Evolutionary conservation across 345 rosid genomes (phyloP).

Genomic region (Gossypium bickii): DNA sequence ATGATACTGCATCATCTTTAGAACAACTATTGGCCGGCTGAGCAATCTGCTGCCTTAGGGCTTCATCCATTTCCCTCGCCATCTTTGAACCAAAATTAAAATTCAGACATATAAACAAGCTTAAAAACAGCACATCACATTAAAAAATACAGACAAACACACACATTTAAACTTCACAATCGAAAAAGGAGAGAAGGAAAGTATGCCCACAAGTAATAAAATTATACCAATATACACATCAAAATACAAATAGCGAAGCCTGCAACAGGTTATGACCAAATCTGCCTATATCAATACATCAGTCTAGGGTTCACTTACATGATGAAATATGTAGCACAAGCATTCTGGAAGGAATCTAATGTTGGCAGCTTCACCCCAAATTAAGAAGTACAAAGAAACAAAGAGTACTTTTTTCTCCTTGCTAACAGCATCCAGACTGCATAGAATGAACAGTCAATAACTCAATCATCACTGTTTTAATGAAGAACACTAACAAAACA

Average conservation of each 20-base stretch:
- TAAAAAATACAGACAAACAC: neutral
- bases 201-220: neutral
- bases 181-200: neutral
- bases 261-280: neutral
- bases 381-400: conserved; percentile 73
- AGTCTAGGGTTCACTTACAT: conserved; percentile 44
- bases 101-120: neutral
- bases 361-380: conserved; percentile 97
- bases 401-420: conserved; percentile 81
- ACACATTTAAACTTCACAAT: neutral
- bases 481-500: conserved; percentile 10
- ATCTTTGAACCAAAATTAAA: conserved; percentile 41
- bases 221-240: neutral
- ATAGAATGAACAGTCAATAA: conserved; percentile 2
- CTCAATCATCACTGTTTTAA: conserved; percentile 13
- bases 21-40: conserved; percentile 70
- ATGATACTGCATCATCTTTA: conserved; percentile 53
- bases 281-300: neutral
- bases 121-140: neutral
- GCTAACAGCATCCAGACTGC: conserved; percentile 73
- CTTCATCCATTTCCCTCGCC: conserved; percentile 93
- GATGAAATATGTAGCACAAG: conserved; percentile 93
- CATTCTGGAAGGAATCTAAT: conserved; percentile 89
- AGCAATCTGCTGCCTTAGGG: conserved; percentile 63
- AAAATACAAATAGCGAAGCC: neutral